Percentiles rank a stretch among this genome's conserved stretches.
Evolutionary conservation across 2,329 filamentous ascomycete species (phyloP).

Genomic region (Myriosclerotinia scirpicola): DNA sequence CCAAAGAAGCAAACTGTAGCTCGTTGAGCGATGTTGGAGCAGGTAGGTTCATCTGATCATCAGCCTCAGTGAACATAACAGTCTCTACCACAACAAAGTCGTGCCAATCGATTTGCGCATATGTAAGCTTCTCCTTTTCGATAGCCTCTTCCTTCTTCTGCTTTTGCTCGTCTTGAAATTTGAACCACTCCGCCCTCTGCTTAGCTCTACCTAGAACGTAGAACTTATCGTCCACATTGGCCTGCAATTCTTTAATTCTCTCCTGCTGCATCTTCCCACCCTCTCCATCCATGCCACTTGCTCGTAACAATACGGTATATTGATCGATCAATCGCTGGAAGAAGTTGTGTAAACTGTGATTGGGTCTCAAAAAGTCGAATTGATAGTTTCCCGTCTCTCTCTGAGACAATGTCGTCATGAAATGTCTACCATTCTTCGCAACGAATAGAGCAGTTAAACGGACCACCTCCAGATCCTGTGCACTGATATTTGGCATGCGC

Average conservation of each 20-base stretch:
- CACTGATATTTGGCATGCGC: constrained; percentile 95
- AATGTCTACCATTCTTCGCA: constrained; percentile 87
- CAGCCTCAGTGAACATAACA: constrained; percentile 84
- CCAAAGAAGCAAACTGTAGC: constrained; percentile 88
- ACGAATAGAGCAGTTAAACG: constrained; percentile 85
- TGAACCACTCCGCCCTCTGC: constrained; percentile 83
- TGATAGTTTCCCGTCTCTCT: constrained; percentile 88
- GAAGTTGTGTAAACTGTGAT: constrained; percentile 95
- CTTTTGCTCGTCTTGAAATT: constrained; percentile 81
- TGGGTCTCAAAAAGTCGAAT: constrained; percentile 92
- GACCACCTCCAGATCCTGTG: constrained; percentile 79
- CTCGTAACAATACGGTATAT: constrained; percentile 76
- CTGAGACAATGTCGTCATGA: constrained; percentile 86
- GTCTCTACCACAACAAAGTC: constrained; percentile 97
- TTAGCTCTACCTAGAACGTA: constrained; percentile 77
- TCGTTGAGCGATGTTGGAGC: constrained; percentile 88
- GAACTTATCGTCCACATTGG: constrained; percentile 76
- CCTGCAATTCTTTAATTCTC: constrained; percentile 69
- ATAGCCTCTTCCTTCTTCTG: constrained; percentile 85
- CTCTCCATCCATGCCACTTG: constrained; percentile 62
- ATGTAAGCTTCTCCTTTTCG: constrained; percentile 72
- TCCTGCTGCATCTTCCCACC: constrained; percentile 67
- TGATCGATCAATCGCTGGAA: constrained; percentile 92
- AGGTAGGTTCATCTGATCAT: constrained; percentile 82
- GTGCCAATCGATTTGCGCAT: constrained; percentile 94